phyloP scores from a whole-genome alignment of 1,284 basidiomycete genomes.

The Ceratobasidium sp. region DNA sequence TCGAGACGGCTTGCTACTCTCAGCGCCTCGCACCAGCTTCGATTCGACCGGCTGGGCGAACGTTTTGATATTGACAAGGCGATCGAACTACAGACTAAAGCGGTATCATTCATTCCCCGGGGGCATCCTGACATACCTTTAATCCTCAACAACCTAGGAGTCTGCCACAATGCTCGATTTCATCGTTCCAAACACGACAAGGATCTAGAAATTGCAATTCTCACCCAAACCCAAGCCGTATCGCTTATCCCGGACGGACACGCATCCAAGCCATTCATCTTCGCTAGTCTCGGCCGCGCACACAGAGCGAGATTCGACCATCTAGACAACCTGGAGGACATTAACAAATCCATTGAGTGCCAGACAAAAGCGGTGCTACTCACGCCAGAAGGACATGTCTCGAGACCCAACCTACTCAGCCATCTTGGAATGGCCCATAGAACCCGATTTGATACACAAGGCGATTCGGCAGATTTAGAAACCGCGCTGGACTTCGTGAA shows the following conservation, averaged over 20 bases:
- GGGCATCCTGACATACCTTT: neutral
- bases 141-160: neutral
- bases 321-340: too few species aligned
- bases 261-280: neutral
- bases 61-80: neutral
- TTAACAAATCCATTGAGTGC: neutral
- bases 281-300: neutral
- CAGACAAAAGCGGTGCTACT: neutral
- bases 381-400: neutral
- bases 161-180: neutral
- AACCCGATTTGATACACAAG: too few species aligned
- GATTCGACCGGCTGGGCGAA: too few species aligned
- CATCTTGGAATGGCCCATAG: too few species aligned
- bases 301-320: neutral
- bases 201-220: neutral
- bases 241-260: neutral
- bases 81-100: neutral
- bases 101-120: neutral
- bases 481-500: too few species aligned
- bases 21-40: too few species aligned
- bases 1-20: too few species aligned
- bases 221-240: neutral
- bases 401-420: neutral
- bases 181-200: neutral
- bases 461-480: neutral